Conservation (phyloP, 306 rosid species). For the Quercus parvula region DNA sequence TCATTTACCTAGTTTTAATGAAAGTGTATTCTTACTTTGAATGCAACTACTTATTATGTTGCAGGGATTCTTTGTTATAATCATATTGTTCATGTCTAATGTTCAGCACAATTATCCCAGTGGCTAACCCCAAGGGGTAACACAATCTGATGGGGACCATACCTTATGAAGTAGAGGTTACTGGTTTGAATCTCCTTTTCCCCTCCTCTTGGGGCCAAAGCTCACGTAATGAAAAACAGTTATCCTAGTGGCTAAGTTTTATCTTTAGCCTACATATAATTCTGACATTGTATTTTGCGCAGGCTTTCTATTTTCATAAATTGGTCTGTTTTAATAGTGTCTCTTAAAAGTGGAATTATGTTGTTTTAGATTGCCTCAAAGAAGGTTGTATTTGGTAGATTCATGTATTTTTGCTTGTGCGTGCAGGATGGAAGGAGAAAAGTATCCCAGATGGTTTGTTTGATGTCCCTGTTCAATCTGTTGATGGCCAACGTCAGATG, state of each 20-base stretch:
- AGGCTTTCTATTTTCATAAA: background rate
- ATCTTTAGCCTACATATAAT: background rate
- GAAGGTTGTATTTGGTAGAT: background rate
- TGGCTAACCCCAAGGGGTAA: background rate
- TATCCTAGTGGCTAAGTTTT: background rate
- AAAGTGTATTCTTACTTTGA: background rate
- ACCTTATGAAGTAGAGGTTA: too few relatives aligned
- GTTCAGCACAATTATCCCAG: background rate
- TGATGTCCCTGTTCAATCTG: conserved; percentile 47
- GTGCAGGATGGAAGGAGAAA: conserved; percentile 49
- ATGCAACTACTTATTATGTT: background rate
- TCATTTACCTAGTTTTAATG: background rate
- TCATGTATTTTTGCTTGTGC: background rate
- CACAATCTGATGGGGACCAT: too few relatives aligned
- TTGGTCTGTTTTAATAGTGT: too few relatives aligned
- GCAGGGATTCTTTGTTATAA: background rate
- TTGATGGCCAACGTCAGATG: conserved; percentile 23
- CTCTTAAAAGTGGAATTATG: background rate
- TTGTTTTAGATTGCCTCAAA: background rate
- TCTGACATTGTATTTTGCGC: background rate
- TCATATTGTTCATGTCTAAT: background rate
- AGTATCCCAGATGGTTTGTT: conserved; percentile 33
- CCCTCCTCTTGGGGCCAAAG: too few relatives aligned
- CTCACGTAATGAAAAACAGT: too few relatives aligned
- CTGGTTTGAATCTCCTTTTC: too few relatives aligned